phyloP scores from a whole-genome alignment of 441 rosid genomes.

The Syzygium malaccense region DNA sequence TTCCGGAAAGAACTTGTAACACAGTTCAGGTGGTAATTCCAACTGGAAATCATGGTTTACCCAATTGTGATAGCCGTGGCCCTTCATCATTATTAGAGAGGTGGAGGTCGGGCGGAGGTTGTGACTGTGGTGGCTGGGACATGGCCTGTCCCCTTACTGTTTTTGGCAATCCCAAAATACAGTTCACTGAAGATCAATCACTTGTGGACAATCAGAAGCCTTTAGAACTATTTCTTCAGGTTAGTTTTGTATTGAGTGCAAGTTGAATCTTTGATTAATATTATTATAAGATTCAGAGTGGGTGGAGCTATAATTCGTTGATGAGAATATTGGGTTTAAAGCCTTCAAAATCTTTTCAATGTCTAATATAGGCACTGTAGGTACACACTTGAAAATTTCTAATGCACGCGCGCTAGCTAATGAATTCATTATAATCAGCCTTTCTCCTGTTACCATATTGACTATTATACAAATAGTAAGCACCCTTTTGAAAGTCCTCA shows the following conservation, averaged over 20 bases:
- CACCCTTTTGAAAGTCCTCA: neutral
- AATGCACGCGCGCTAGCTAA: neutral
- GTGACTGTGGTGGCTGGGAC: conserved; percentile 99
- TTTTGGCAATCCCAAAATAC: conserved; percentile 44
- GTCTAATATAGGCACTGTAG: neutral
- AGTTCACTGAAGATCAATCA: conserved; percentile 38
- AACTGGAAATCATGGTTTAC: conserved; percentile 75
- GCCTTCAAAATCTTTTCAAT: neutral
- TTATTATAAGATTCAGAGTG: neutral
- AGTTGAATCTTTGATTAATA: neutral
- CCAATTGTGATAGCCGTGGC: conserved; percentile 36
- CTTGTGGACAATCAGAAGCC: conserved; percentile 46
- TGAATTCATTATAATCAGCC: neutral
- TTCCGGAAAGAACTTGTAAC: conserved; percentile 22
- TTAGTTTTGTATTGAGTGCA: conserved; percentile 3
- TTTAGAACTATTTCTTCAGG: conserved; percentile 66
- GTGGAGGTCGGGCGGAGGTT: conserved; percentile 91
- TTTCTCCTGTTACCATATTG: neutral
- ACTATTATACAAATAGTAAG: neutral
- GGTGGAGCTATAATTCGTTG: neutral
- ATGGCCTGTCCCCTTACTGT: conserved; percentile 87
- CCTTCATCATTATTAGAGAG: conserved; percentile 80
- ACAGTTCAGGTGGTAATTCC: conserved; percentile 67
- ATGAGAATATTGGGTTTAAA: neutral
- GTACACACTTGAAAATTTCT: neutral